Conservation (phyloP, 768 basidiomycete genomes). For the Tulasnella sp. region DNA sequence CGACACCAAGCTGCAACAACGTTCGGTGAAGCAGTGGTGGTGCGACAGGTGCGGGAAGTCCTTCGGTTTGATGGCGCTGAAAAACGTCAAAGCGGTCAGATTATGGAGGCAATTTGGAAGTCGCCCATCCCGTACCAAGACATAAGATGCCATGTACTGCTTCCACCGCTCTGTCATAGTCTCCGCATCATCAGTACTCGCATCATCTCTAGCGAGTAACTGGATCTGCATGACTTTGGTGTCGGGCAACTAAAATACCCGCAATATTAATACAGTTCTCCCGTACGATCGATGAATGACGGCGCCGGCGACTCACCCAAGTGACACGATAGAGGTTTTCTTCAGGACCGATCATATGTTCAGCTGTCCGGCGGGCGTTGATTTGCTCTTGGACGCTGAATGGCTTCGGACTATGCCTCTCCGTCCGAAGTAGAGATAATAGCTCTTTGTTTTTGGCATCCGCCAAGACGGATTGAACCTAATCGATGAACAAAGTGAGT, state of each 20-base stretch:
- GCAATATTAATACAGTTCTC: background rate
- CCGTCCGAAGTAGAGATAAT: conserved; percentile 58
- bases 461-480: conserved; percentile 79
- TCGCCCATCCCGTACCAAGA: conserved; percentile 22
- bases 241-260: conserved; percentile 24
- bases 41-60: conserved; percentile 26
- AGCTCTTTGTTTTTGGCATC: conserved; percentile 84
- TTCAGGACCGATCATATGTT: conserved; percentile 27
- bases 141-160: conserved; percentile 32
- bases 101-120: background rate
- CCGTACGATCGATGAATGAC: background rate
- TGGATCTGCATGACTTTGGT: conserved; percentile 26
- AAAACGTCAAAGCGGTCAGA: background rate
- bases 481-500: conserved; percentile 36
- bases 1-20: background rate
- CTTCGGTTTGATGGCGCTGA: conserved; percentile 27
- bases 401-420: conserved; percentile 30
- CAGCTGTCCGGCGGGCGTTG: conserved; percentile 31
- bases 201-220: conserved; percentile 31
- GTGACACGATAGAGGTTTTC: conserved; percentile 35
- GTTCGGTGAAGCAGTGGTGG: conserved; percentile 26
- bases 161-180: conserved; percentile 29
- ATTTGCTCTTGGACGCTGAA: conserved; percentile 27
- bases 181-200: conserved; percentile 33
- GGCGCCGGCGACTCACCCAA: conserved; percentile 25